Base-by-base conservation (phyloP, 176 grass and related monocot genomes). In the Hsuehochloa calcarea region DNA sequence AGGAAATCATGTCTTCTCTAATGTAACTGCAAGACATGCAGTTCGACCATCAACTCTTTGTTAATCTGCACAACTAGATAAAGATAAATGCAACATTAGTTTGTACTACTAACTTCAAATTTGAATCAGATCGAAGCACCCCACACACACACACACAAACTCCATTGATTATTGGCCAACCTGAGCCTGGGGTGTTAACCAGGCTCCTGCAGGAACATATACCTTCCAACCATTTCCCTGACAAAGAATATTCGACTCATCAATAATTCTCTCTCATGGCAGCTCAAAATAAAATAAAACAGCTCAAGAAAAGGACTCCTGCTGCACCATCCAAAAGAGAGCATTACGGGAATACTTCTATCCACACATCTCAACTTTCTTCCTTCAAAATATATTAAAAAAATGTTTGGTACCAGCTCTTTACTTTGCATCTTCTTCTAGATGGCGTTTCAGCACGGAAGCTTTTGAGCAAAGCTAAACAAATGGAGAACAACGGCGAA, bases 151-250 rank as follows among this genome's bases (percentile, higher is more conserved):
- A 8, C 13, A 9, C 34, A 14, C 10, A 8, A 63, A 41, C n/a
- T 19, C 5, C 37, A 26, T 61, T 4, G 8, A 49, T 50, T 77
- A 20, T 2, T 29, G 40, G 4, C 6, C 40, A 61, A 23, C 10
- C 23, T 22, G 23, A 72, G 45, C 12, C 46, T 44, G 39, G 68
- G 74, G n/a, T n/a, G n/a, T 83, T 80, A 74, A 55, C 5, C 71
- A 75, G 19, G 74, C 49, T 87, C 68, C 85, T 63, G n/a, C n/a
- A 2, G 80, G 89, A 91, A 91, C 89, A 91, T 91, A 91, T 91
- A 80, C 89, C 54, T 65, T 38, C 61, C 70, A 31, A 10, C 75
- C 85, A 81, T 88, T 51, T 20, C 69, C 34, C 35, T 76, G 85
- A 25, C 25, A 76, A 60, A 19, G 81, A 87, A 88, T 88, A 91